Evolutionary conservation across 768 basidiomycete genomes (phyloP).

Genomic region (Phaffia tasmanica): DNA sequence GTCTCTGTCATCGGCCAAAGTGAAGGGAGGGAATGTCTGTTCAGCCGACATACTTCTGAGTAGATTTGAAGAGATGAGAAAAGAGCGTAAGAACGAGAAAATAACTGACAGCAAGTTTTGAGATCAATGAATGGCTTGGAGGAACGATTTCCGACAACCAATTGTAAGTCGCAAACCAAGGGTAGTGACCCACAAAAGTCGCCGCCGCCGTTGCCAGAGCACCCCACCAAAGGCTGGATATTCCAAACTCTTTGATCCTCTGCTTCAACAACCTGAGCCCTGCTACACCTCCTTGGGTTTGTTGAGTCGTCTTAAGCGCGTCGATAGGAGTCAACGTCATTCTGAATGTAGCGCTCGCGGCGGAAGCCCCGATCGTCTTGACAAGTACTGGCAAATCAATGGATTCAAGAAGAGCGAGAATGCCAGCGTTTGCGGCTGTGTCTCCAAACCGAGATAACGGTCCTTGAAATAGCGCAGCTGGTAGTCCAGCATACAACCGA

Average conservation of each 20-base stretch:
- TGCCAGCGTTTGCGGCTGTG: conserved; percentile 86
- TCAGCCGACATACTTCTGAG: not conserved
- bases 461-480: conserved; percentile 56
- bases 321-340: conserved; percentile 90
- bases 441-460: conserved; percentile 67
- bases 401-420: conserved; percentile 68
- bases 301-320: conserved; percentile 83
- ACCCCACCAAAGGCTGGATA: conserved; percentile 66
- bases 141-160: conserved; percentile 59
- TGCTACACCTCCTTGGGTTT: conserved; percentile 62
- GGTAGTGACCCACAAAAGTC: conserved; percentile 86
- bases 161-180: conserved; percentile 62
- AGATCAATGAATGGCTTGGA: conserved; percentile 43
- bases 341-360: conserved; percentile 71
- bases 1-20: conserved; percentile 41
- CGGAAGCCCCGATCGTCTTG: conserved; percentile 67
- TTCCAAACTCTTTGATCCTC: conserved; percentile 61
- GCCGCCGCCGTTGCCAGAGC: conserved; percentile 85
- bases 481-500: conserved; percentile 78
- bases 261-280: conserved; percentile 57
- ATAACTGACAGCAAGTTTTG: conserved; percentile 47
- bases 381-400: conserved; percentile 55
- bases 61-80: not conserved
- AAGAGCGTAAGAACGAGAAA: not conserved
- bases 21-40: too few species aligned